These are phyloP conservation scores for Dimargaris cristalligena DNA, from an alignment of 192 early-diverging fungal genomes.

Conservation along the genomic window DNA sequence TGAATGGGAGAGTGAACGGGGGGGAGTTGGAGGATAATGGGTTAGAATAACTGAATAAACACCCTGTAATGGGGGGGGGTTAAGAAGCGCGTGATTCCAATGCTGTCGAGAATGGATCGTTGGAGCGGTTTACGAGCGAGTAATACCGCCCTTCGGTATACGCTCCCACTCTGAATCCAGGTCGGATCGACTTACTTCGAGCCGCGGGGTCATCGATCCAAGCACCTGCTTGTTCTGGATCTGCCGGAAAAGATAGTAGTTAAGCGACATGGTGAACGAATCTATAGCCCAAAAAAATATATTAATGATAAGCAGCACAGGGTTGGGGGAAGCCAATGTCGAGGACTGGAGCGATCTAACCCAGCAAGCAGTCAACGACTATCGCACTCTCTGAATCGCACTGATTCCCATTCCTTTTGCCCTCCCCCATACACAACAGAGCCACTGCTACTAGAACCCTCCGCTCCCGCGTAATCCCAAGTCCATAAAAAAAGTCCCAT, in stretches of 20 bases:
- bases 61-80: neutral
- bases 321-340: no score
- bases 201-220: constrained; percentile 1
- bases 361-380: neutral
- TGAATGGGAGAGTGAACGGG: neutral
- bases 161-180: neutral
- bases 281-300: neutral
- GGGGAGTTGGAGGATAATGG: neutral
- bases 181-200: neutral
- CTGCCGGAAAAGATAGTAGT: constrained; percentile 25
- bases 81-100: constrained; percentile 13
- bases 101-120: constrained; percentile 13
- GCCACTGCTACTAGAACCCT: no score
- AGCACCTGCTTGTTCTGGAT: constrained; percentile 29
- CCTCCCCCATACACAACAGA: no score
- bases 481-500: no score
- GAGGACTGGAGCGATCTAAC: neutral
- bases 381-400: neutral
- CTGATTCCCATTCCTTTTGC: no score
- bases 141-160: neutral
- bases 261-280: neutral
- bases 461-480: no score
- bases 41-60: neutral
- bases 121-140: neutral
- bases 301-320: no score